Evolutionary conservation across 1,284 basidiomycete genomes (phyloP).

Genomic region (Apiotrichum brassicae): DNA sequence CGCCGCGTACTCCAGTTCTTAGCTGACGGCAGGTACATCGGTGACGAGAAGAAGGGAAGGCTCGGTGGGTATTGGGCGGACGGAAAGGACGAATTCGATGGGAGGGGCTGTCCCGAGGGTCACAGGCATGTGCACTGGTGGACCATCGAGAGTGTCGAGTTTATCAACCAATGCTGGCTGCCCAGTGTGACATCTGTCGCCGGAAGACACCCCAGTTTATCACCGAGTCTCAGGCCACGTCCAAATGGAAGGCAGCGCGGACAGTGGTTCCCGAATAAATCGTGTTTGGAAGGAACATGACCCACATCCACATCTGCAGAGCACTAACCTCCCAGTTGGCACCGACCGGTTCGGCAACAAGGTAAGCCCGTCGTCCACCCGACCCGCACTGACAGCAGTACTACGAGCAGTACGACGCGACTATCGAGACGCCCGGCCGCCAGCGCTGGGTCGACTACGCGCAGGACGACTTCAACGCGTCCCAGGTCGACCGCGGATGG

Average conservation of each 20-base stretch:
- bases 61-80: slow-evolving; percentile 39
- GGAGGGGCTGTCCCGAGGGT: no score
- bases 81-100: no score
- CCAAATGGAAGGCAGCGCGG: no score
- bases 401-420: slow-evolving; percentile 77
- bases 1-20: background rate
- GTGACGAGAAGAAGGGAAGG: slow-evolving; percentile 78
- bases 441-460: slow-evolving; percentile 90
- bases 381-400: slow-evolving; percentile 50
- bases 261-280: no score
- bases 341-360: slow-evolving; percentile 82
- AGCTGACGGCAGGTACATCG: slow-evolving; percentile 63
- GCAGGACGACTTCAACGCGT: slow-evolving; percentile 80
- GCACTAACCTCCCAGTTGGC: slow-evolving; percentile 55
- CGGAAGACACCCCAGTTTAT: background rate
- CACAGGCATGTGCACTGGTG: background rate
- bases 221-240: no score
- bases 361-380: no score
- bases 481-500: slow-evolving; percentile 90
- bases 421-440: slow-evolving; percentile 81
- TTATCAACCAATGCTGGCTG: no score
- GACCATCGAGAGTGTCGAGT: no score
- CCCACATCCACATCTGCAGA: no score
- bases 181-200: no score
- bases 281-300: no score